These are phyloP conservation scores for Pseudozyma sp. DNA, from an alignment of 1,284 basidiomycete genomes.

Conservation along the genomic window DNA sequence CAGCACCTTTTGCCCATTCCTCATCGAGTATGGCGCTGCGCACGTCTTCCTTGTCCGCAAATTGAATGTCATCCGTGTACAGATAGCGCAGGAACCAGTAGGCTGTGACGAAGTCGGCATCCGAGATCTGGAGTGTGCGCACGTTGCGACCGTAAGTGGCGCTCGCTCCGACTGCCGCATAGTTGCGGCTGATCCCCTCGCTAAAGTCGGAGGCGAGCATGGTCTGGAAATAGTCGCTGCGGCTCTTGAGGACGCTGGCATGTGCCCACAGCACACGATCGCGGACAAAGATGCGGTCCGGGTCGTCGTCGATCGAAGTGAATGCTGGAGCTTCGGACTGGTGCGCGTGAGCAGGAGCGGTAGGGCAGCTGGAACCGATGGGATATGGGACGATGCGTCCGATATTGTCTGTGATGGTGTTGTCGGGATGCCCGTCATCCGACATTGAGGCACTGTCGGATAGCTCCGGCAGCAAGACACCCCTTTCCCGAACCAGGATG, in stretches of 20 bases:
- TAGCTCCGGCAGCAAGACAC: slow-evolving; percentile 28
- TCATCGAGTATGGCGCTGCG: slow-evolving; percentile 56
- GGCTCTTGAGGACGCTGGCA: slow-evolving; percentile 69
- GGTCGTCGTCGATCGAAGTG: slow-evolving; percentile 19
- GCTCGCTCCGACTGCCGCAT: slow-evolving; percentile 12
- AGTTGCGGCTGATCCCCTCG: slow-evolving; percentile 49
- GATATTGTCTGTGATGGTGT: background rate
- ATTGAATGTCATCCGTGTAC: slow-evolving; percentile 76
- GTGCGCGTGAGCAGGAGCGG: slow-evolving; percentile 12
- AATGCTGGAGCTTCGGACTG: slow-evolving; percentile 13
- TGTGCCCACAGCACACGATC: slow-evolving; percentile 79
- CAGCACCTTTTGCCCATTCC: slow-evolving; percentile 52
- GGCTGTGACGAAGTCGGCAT: slow-evolving; percentile 82
- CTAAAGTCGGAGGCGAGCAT: slow-evolving; percentile 78
- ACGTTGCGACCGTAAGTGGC: slow-evolving; percentile 29
- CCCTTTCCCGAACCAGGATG: slow-evolving; percentile 62
- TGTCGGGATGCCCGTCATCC: slow-evolving; percentile 12
- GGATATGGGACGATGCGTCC: slow-evolving; percentile 32
- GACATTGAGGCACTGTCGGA: slow-evolving; percentile 6
- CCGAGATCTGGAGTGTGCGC: slow-evolving; percentile 78
- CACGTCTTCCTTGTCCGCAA: slow-evolving; percentile 59
- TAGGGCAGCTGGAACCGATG: slow-evolving; percentile 24
- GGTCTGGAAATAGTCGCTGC: slow-evolving; percentile 83
- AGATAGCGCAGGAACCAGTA: slow-evolving; percentile 86
- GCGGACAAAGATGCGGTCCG: slow-evolving; percentile 54